phyloP scores from a whole-genome alignment of 108 stramenopile species.

The Cylindrotheca fusiformis region DNA sequence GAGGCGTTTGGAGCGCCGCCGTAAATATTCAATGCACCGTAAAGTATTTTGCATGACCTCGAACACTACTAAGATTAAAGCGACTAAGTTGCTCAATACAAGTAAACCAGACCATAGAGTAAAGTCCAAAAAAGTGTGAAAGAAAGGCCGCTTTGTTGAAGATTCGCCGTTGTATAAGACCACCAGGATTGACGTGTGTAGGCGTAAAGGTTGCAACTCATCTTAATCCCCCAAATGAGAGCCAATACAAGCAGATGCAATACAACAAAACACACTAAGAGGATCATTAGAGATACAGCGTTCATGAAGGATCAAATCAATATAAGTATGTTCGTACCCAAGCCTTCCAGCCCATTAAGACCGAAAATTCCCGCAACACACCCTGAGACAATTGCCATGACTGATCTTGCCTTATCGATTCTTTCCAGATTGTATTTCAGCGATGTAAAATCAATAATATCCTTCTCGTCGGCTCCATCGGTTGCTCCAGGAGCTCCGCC shows the following conservation, averaged over 20 bases:
- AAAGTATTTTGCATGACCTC: neutral
- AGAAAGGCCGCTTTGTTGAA: conserved; percentile 77
- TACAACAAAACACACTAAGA: conserved; percentile 55
- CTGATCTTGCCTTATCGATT: conserved; percentile 76
- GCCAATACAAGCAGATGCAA: conserved; percentile 55
- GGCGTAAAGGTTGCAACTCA: conserved; percentile 63
- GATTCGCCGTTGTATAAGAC: conserved; percentile 54
- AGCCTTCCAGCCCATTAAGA: conserved; percentile 67
- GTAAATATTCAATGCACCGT: conserved; percentile 18
- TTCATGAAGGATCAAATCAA: neutral
- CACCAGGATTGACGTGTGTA: conserved; percentile 66
- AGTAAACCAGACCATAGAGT: conserved; percentile 83
- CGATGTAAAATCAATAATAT: conserved; percentile 68
- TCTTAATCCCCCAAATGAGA: conserved; percentile 57
- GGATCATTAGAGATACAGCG: neutral
- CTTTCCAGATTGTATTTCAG: conserved; percentile 58
- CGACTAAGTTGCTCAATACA: conserved; percentile 45
- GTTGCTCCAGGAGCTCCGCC: conserved; percentile 14
- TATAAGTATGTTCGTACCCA: conserved; percentile 72
- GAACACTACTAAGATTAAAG: neutral
- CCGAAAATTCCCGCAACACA: conserved; percentile 84
- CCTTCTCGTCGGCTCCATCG: conserved; percentile 40
- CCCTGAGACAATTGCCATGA: conserved; percentile 82
- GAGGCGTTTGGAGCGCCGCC: conserved; percentile 93
- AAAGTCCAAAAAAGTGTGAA: conserved; percentile 90